Conservation (phyloP, 1,284 basidiomycete species). For the Cryptococcus depauperatus region DNA sequence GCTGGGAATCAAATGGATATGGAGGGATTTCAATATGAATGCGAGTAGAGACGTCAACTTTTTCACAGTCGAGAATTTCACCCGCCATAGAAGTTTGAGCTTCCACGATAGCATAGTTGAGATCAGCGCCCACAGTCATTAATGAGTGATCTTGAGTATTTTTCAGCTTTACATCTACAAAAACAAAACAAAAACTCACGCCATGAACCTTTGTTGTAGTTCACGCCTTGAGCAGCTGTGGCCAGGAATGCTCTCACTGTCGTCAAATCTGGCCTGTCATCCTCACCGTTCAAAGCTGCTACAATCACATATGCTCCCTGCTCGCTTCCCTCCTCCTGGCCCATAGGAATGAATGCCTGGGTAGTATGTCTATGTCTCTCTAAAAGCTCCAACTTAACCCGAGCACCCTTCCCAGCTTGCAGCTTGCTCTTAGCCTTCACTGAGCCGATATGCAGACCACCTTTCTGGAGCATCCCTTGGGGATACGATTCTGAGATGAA, state of each 20-base stretch:
- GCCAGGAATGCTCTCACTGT: constrained; percentile 74
- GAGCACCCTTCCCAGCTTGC: constrained; percentile 34
- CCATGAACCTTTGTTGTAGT: constrained; percentile 75
- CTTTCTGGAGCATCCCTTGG: constrained; percentile 43
- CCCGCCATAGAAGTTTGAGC: constrained; percentile 69
- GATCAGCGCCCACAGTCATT: constrained; percentile 61
- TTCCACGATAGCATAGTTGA: constrained; percentile 75
- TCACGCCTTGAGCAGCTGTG: constrained; percentile 67
- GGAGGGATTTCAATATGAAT: constrained; percentile 27
- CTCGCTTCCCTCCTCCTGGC: constrained; percentile 45
- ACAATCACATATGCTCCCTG: constrained; percentile 66
- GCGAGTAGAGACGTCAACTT: constrained; percentile 9
- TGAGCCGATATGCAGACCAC: constrained; percentile 56
- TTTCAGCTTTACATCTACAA: no score
- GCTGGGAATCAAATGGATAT: constrained; percentile 11
- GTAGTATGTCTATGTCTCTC: no score
- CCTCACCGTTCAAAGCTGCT: constrained; percentile 62
- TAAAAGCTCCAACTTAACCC: no score
- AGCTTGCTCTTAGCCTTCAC: constrained; percentile 56
- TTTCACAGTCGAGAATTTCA: constrained; percentile 64
- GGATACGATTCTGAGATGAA: constrained; percentile 60
- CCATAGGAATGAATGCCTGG: constrained; percentile 74
- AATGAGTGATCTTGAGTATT: constrained; percentile 70
- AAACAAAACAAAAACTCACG: constrained; percentile 60
- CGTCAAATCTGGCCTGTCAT: constrained; percentile 65